Conservation (phyloP, 2,329 filamentous ascomycete genomes). For the Pseudopithomyces chartarum region DNA sequence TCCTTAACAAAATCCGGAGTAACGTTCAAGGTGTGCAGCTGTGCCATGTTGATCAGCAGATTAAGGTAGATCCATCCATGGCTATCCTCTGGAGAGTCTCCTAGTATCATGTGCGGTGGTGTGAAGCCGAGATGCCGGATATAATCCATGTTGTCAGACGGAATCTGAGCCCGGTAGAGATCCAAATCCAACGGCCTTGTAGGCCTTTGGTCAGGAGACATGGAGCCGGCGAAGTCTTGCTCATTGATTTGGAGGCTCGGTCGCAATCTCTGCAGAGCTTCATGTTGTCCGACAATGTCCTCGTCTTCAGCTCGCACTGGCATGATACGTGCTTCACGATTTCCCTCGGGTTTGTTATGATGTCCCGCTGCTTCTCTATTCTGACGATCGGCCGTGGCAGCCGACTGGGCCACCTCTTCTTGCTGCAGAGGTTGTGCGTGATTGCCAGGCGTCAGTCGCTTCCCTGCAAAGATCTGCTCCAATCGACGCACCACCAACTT, state of each 20-base stretch:
- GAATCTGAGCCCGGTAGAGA: slow-evolving; percentile 74
- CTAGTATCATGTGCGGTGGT: slow-evolving; percentile 60
- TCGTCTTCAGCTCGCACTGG: slow-evolving; percentile 19
- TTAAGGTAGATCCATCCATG: slow-evolving; percentile 86
- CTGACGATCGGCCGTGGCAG: slow-evolving; percentile 52
- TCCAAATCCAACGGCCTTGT: slow-evolving; percentile 79
- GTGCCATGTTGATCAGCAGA: slow-evolving; percentile 78
- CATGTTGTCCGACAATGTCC: slow-evolving; percentile 20
- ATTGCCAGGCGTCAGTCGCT: slow-evolving; percentile 51
- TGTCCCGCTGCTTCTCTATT: slow-evolving; percentile 49
- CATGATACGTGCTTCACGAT: slow-evolving; percentile 55
- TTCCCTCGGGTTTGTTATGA: slow-evolving; percentile 44
- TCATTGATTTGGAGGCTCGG: slow-evolving; percentile 23
- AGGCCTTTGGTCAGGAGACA: slow-evolving; percentile 71
- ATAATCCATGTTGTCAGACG: slow-evolving; percentile 78
- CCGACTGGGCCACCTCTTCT: slow-evolving; percentile 62
- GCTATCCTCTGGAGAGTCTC: slow-evolving; percentile 62
- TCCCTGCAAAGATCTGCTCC: slow-evolving; percentile 83
- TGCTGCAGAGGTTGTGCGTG: slow-evolving; percentile 60
- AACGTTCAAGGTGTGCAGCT: slow-evolving; percentile 84
- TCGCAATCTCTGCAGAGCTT: slow-evolving; percentile 21
- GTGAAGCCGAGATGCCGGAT: slow-evolving; percentile 74
- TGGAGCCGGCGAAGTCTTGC: slow-evolving; percentile 34
- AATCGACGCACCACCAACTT: slow-evolving; percentile 76
- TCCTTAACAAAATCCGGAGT: slow-evolving; percentile 77